Percentiles rank a stretch among this genome's conserved stretches.
Evolutionary conservation across 2,329 filamentous ascomycete species (phyloP).

Genomic region (Colletotrichum spinosum): DNA sequence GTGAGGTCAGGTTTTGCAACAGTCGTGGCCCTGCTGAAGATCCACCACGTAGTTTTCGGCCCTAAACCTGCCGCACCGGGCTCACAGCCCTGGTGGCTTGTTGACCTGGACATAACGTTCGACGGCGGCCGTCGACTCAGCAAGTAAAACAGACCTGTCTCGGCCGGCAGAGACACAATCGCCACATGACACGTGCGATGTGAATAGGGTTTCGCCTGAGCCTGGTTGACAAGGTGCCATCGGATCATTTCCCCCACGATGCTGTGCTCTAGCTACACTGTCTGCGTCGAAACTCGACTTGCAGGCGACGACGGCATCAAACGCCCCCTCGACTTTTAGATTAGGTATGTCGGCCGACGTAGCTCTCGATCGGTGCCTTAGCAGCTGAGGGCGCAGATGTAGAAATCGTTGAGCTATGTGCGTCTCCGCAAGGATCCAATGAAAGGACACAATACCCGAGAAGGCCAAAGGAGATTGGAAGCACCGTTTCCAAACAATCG

Average conservation of each 20-base stretch:
- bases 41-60: slow-evolving; percentile 32
- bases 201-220: slow-evolving; percentile 27
- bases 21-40: slow-evolving; percentile 25
- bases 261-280: slow-evolving; percentile 10
- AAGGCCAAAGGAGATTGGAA: slow-evolving; percentile 16
- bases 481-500: slow-evolving; percentile 16
- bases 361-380: slow-evolving; percentile 3
- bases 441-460: slow-evolving; percentile 32
- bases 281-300: slow-evolving; percentile 1
- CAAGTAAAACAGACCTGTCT: slow-evolving; percentile 26
- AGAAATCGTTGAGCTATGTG: slow-evolving; percentile 24
- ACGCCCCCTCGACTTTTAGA: background rate
- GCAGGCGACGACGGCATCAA: slow-evolving; percentile 1
- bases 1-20: slow-evolving; percentile 22
- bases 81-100: slow-evolving; percentile 22
- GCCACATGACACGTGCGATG: slow-evolving; percentile 34
- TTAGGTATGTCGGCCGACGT: slow-evolving; percentile 1
- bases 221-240: slow-evolving; percentile 26
- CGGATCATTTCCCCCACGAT: slow-evolving; percentile 30
- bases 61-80: slow-evolving; percentile 27
- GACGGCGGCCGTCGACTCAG: slow-evolving; percentile 10
- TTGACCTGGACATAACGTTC: slow-evolving; percentile 25
- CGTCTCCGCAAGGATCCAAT: slow-evolving; percentile 29
- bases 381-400: slow-evolving; percentile 23
- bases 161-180: slow-evolving; percentile 29